Evolutionary conservation across 352 stramenopile genomes (phyloP).

Genomic region (Pythium brassicae): DNA sequence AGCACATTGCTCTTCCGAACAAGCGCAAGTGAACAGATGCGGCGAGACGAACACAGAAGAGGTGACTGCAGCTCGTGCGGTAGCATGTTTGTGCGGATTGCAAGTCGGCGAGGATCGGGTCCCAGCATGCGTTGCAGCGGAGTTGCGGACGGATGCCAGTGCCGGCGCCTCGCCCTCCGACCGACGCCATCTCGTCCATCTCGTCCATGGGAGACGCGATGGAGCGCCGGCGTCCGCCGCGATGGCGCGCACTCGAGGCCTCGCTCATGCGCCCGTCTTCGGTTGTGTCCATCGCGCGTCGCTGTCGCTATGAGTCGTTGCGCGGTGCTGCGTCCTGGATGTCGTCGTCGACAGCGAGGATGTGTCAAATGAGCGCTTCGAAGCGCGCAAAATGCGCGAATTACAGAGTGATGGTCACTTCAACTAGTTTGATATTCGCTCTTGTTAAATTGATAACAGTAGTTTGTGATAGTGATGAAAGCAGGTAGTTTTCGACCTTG

Average conservation of each 20-base stretch:
- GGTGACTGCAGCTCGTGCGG: conserved; percentile 65
- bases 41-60: conserved; percentile 54
- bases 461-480: too few species aligned
- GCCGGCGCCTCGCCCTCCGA: conserved; percentile 4
- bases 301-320: background rate
- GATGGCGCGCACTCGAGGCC: conserved; percentile 55
- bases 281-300: conserved; percentile 25
- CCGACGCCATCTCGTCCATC: conserved; percentile 33
- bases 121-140: conserved; percentile 77
- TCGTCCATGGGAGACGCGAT: conserved; percentile 33
- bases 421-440: conserved; percentile 18
- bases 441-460: too few species aligned
- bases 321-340: too few species aligned
- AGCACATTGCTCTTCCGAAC: too few species aligned
- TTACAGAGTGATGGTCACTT: conserved; percentile 48
- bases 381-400: conserved; percentile 7
- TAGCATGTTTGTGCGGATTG: conserved; percentile 78
- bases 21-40: background rate
- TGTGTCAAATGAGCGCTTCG: background rate
- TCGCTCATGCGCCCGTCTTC: conserved; percentile 72
- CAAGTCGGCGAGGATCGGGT: conserved; percentile 49
- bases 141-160: conserved; percentile 46
- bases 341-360: background rate
- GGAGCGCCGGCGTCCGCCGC: conserved; percentile 21
- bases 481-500: too few species aligned